Evolutionary conservation across 108 stramenopile genomes (phyloP).

Genomic region (Skeletonema costatum): DNA sequence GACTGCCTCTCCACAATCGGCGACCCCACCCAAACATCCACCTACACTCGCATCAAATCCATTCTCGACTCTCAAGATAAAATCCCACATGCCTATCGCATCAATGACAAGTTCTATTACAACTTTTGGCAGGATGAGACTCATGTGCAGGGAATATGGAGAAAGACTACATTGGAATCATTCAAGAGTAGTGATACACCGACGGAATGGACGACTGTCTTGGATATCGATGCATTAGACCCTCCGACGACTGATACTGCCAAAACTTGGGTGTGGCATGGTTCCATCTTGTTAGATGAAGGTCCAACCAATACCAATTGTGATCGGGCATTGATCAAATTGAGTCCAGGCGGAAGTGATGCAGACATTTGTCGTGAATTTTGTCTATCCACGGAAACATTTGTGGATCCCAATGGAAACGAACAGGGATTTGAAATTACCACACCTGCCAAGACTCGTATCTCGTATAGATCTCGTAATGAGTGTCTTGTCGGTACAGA

Average conservation of each 20-base stretch:
- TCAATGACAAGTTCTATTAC: conserved; percentile 40
- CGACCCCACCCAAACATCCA: conserved; percentile 37
- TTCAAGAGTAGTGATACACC: conserved; percentile 27
- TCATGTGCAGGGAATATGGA: conserved; percentile 75
- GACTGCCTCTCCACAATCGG: conserved; percentile 58
- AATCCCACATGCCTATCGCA: conserved; percentile 23
- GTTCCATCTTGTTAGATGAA: conserved; percentile 37
- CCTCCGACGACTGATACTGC: conserved; percentile 29
- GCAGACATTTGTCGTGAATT: conserved; percentile 80
- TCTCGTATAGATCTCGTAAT: conserved; percentile 54
- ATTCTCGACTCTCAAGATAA: conserved; percentile 55
- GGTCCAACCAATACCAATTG: conserved; percentile 35
- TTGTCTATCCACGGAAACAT: conserved; percentile 59
- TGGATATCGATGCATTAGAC: conserved; percentile 74
- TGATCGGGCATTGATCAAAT: conserved; percentile 51
- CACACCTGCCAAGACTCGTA: conserved; percentile 65
- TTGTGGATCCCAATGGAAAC: conserved; percentile 49
- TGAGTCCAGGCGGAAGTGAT: conserved; percentile 84
- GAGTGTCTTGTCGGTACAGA: conserved; percentile 30
- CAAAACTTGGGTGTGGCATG: conserved; percentile 86
- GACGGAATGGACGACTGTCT: conserved; percentile 67
- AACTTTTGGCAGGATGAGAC: conserved; percentile 70
- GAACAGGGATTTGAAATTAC: conserved; percentile 51
- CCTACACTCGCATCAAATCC: conserved; percentile 42
- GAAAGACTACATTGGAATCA: conserved; percentile 52